Evolutionary conservation across 1,284 basidiomycete species (phyloP).

Genomic region (Austroboletus novae-zelandiae): DNA sequence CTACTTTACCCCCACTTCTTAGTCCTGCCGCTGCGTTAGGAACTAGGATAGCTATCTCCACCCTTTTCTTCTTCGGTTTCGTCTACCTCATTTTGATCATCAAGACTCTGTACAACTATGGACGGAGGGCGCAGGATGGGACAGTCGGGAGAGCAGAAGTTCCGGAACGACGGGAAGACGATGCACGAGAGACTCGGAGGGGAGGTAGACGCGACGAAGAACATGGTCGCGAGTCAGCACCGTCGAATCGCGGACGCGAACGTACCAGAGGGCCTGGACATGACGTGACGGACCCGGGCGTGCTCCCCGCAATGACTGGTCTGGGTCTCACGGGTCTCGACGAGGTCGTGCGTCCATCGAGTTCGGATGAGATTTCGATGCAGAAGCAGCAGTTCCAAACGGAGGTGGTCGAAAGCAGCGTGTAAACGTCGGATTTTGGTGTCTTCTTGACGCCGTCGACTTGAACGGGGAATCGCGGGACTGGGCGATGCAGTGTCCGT

Average conservation of each 20-base stretch:
- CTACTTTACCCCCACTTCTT: slow-evolving; percentile 33
- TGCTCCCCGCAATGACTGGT: slow-evolving; percentile 28
- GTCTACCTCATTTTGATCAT: slow-evolving; percentile 64
- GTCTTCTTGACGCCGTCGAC: neutral
- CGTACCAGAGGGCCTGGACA: slow-evolving; percentile 7
- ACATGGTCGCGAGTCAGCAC: neutral
- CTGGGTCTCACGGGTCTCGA: slow-evolving; percentile 32
- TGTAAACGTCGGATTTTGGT: neutral
- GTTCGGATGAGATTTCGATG: slow-evolving; percentile 6
- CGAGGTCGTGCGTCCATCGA: slow-evolving; percentile 9
- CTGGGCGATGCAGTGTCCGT: neutral
- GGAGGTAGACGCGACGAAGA: slow-evolving; percentile 1
- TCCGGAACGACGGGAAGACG: neutral
- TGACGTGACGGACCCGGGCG: slow-evolving; percentile 11
- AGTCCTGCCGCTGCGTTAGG: slow-evolving; percentile 40
- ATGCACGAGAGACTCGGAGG: slow-evolving; percentile 1
- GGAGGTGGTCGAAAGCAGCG: neutral
- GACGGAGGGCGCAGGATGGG: slow-evolving; percentile 22
- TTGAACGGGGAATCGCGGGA: neutral
- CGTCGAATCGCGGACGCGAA: slow-evolving; percentile 11
- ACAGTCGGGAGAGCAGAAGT: neutral
- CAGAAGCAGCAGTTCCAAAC: slow-evolving; percentile 5
- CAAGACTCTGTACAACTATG: slow-evolving; percentile 60
- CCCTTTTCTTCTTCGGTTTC: slow-evolving; percentile 55
- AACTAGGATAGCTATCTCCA: slow-evolving; percentile 56